Evolutionary conservation across 192 early-diverging fungal genomes (phyloP).

Genomic region (Cladochytrium replicatum): DNA sequence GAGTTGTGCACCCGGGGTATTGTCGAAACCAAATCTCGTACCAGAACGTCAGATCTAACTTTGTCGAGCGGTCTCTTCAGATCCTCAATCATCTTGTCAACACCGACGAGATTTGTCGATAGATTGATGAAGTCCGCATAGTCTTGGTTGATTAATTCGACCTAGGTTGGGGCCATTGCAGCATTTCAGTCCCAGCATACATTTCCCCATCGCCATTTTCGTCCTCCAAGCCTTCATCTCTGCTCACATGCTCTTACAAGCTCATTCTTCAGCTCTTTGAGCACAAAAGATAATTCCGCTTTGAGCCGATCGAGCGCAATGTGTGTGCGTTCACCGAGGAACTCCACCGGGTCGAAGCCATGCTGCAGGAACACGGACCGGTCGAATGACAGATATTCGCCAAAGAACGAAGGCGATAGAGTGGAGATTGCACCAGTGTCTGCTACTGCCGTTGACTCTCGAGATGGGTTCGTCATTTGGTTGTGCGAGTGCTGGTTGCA

Average conservation of each 20-base stretch:
- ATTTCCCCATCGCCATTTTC: too few relatives aligned
- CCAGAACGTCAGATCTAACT: conserved; percentile 52
- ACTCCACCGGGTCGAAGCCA: conserved; percentile 47
- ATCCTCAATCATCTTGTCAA: conserved; percentile 54
- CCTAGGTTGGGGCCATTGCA: too few relatives aligned
- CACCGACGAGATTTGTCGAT: conserved; percentile 66
- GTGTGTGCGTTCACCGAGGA: conserved; percentile 54
- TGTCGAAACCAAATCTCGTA: conserved; percentile 25
- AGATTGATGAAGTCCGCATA: conserved; percentile 75
- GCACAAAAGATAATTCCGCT: conserved; percentile 42
- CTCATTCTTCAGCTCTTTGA: conserved; percentile 56
- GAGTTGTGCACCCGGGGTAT: too few relatives aligned
- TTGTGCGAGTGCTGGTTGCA: too few relatives aligned
- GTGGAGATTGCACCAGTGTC: too few relatives aligned
- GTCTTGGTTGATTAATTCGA: conserved; percentile 69
- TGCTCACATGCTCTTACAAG: conserved; percentile 18
- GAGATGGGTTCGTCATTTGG: too few relatives aligned
- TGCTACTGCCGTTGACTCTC: too few relatives aligned
- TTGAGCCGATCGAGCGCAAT: conserved; percentile 58
- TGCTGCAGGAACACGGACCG: conserved; percentile 5
- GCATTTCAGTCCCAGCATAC: too few relatives aligned
- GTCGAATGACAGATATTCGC: conserved; percentile 1
- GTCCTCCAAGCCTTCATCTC: too few relatives aligned
- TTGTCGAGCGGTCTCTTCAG: conserved; percentile 47
- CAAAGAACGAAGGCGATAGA: too few relatives aligned